Evolutionary conservation across 495 filamentous ascomycete species (phyloP).

Genomic region (Neurospora sp.): DNA sequence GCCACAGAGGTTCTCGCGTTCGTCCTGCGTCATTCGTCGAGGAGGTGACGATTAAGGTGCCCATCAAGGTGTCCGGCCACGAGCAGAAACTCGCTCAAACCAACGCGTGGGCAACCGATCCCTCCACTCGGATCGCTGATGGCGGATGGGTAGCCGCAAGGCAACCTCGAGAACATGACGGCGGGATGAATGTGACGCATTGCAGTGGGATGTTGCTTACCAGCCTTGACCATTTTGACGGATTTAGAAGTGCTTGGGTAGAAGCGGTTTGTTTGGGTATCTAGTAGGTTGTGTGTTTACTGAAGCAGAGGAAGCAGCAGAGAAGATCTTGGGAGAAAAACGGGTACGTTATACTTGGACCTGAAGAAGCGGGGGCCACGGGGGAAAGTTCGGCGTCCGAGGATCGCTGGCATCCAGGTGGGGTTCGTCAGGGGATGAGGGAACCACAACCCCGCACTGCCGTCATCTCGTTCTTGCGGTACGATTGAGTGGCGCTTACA

Average conservation of each 20-base stretch:
- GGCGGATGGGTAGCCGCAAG: neutral
- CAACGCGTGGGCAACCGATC: conserved; percentile 1
- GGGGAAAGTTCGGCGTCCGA: conserved; percentile 9
- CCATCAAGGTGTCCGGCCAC: conserved; percentile 21
- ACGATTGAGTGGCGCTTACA: neutral
- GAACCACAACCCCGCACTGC: conserved; percentile 13
- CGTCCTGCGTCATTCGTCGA: neutral
- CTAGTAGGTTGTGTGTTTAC: neutral
- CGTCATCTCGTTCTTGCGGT: conserved; percentile 3
- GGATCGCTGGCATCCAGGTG: conserved; percentile 10
- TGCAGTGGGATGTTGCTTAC: conserved; percentile 45
- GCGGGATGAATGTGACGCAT: conserved; percentile 16
- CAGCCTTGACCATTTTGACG: conserved; percentile 87
- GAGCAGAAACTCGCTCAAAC: conserved; percentile 14
- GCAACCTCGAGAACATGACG: conserved; percentile 7
- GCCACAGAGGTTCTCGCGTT: neutral
- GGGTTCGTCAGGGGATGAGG: conserved; percentile 4
- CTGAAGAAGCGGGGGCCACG: neutral
- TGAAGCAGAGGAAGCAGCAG: neutral
- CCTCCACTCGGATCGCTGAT: neutral
- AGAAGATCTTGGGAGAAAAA: conserved; percentile 6
- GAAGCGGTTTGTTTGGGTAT: neutral
- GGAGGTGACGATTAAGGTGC: conserved; percentile 1
- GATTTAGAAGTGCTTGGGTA: conserved; percentile 9
- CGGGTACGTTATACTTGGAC: neutral